Evolutionary conservation across 148 eudicot species (phyloP), one percentile per base, ranked within the genome.

Genomic region (Chenopodium formosanum): DNA sequence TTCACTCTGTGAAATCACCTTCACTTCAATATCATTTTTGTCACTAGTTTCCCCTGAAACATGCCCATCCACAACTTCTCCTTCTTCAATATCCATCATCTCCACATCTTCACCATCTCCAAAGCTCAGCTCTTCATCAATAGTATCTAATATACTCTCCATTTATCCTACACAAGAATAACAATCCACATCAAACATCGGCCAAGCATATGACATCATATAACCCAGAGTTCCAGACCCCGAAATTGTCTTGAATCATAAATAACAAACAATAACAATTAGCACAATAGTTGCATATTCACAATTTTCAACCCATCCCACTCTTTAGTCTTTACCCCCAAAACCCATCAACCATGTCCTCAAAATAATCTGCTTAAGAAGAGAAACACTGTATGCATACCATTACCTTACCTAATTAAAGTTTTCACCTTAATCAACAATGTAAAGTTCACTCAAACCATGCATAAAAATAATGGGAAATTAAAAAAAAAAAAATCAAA

Each of bases 1-100:
- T 46, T 16, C 58, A 23, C 19, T 11, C 0, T 70, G 25, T 11
- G 50, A 40, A 70, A 37, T 8, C 1, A 13, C 8, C 25, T 70
- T 34, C 4, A 32, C 46, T 69, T 69, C 46, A n/a, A 17, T 17
- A n/a, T 34, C 19, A 32, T 69, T 32, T 6, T 12, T 69, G 72
- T 69, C 40, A 32, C 17, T 31, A 69, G 46, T 32, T 13, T 71
- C 6, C 74, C n/a, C 58, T 47, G 58, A n/a, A 9, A n/a, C 2
- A 46, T 23, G 58, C 10, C 20, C 58, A n/a, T 73, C 76, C 14
- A 48, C 76, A 13, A 73, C 76, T 47, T 73, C 58, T 46, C 94
- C 97, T 79, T 94, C 97, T 85, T 95, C 97, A 2, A 92, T 80
- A 83, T 93, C 98, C 86, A 90, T 79, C 98, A 93, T 93, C 73